Percentiles rank a stretch among this genome's conserved stretches.
Evolutionary conservation across 306 rosid species (phyloP).

Genomic region (Herpetospermum pedunculosum): DNA sequence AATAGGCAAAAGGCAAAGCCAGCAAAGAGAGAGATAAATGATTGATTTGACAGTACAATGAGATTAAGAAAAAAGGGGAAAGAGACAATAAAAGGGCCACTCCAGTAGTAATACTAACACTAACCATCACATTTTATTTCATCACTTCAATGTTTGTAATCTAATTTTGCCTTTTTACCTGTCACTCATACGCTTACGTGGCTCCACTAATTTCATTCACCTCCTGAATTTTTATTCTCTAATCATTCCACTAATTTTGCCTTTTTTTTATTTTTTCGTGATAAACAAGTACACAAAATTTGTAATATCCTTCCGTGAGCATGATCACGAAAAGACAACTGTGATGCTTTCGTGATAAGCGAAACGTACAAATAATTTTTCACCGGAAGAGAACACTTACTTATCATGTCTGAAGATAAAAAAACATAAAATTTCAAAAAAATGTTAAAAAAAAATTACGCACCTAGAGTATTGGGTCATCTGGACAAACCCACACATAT

Average conservation of each 20-base stretch:
- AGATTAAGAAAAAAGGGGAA: background rate
- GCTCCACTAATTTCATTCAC: background rate
- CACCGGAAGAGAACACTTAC: no score
- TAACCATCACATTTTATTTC: background rate
- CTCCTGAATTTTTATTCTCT: background rate
- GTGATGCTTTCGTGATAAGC: no score
- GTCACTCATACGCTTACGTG: background rate
- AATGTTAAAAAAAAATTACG: no score
- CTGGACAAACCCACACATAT: no score
- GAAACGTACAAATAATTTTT: no score
- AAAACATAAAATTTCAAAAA: no score
- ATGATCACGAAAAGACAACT: no score
- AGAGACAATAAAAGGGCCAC: background rate
- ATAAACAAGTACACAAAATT: no score
- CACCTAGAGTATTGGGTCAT: no score
- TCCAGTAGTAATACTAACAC: background rate
- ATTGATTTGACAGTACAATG: slow-evolving; percentile 3
- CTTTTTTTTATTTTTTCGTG: no score
- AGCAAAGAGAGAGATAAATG: background rate
- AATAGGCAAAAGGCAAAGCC: background rate
- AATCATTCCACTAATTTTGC: background rate
- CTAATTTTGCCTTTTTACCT: background rate
- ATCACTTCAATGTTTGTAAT: background rate
- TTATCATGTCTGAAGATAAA: no score
- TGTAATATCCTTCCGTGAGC: no score